phyloP scores from a whole-genome alignment of 139 green algal species.

The Micractinium conductrix region DNA sequence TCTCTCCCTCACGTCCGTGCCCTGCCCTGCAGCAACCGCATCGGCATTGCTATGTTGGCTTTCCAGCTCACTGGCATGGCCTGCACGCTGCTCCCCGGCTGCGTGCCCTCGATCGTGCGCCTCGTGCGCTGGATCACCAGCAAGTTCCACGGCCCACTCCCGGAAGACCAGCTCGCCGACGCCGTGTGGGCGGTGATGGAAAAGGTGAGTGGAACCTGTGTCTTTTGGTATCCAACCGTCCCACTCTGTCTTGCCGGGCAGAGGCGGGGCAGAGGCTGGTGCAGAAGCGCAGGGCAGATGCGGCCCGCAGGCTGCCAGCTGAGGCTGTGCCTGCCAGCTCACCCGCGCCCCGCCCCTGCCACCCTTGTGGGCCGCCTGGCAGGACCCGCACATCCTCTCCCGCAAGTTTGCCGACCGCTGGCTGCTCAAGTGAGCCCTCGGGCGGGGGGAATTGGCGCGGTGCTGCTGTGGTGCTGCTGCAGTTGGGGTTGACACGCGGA shows the following conservation, averaged over 20 bases:
- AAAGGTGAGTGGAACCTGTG: not conserved
- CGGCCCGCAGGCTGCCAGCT: no score
- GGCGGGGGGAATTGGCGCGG: no score
- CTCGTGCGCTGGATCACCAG: no score
- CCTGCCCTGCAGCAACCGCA: constrained; percentile 11
- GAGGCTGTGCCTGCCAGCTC: no score
- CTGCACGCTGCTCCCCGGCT: not conserved
- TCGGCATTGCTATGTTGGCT: constrained; percentile 9
- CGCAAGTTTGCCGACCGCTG: constrained; percentile 31
- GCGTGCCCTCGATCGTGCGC: not conserved
- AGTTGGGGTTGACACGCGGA: no score
- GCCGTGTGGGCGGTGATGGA: not conserved
- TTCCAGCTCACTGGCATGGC: constrained; percentile 3
- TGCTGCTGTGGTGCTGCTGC: no score
- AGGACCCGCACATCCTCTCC: not conserved
- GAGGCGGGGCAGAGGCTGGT: no score
- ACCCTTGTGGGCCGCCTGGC: no score
- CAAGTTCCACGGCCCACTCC: not conserved
- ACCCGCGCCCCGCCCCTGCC: no score
- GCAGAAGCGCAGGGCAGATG: no score
- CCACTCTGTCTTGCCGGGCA: no score
- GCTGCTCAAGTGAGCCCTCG: constrained; percentile 13
- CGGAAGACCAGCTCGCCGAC: constrained; percentile 9
- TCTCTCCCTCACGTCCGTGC: not conserved
- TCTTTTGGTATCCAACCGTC: no score